Base-by-base conservation (phyloP, 495 filamentous ascomycete genomes). In the Echria macrotheca region DNA sequence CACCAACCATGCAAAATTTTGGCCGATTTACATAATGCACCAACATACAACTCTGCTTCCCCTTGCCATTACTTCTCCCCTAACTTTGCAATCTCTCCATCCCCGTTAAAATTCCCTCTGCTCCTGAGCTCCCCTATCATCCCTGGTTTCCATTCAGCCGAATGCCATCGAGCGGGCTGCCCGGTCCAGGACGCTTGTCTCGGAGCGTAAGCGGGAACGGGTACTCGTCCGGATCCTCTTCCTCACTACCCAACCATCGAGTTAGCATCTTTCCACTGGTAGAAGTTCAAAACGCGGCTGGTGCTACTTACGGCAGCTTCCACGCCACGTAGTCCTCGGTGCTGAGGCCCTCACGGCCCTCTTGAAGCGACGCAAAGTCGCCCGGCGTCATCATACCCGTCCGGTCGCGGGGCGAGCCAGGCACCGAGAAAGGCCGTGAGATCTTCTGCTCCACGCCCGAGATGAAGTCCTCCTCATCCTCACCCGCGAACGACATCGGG, bases 351-450 rank as follows among this genome's bases (percentile, higher is more conserved):
- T 98, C 93, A 37, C 84, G 81, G 24, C 89, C 89, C 67, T 98
- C 93, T 68, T 97, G 94, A 22, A 98, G 69, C 41, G 88, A 94
- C 2, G 89, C 93, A 71, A 97, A 98, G 64, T 98, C 93, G 28
- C 93, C 93, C 14, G 93, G 93, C 1, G 93, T 98, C 94, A 98
- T 97, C 89, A 96, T 94, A 24, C 93, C 93, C 18, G 86, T 83
- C 10, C 91, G 80, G 61, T 93, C 90, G 37, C 90, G 75, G 5
- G 93, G 93, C 4, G 89, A 95, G 1, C 93, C 93, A 11, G 91
- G 93, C 14, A 91, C 89, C 3, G 90, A 96, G 66, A 98, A 80
- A 7, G 93, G 93, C 35, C 93, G 80, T 14, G 89, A 86, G 59
- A 98, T 84, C 81, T 97, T 98, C 56, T 90, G 83, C 37, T 94